A percentile compares a stretch with the other conserved stretches of the same genome.
Evolutionary conservation across 163 green algal genomes (phyloP).

Genomic region (Scenedesmus sp.): DNA sequence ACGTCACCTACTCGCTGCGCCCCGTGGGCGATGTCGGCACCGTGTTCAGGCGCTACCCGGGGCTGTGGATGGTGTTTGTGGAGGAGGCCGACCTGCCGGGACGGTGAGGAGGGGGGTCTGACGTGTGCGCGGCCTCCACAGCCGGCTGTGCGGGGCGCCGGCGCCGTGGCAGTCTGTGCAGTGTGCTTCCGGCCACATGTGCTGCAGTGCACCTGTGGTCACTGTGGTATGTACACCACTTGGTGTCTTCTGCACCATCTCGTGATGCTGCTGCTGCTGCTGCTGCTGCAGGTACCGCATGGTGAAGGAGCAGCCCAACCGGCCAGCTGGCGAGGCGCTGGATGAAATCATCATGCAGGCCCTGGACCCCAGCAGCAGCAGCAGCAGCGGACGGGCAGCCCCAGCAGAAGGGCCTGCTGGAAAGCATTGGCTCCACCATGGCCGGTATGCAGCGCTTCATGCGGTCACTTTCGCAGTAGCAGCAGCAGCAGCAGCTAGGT

Average conservation of each 20-base stretch:
- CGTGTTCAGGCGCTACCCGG: conserved; percentile 91
- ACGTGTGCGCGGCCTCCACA: too few relatives aligned
- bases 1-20: conserved; percentile 88
- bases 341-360: conserved; percentile 82
- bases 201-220: too few relatives aligned
- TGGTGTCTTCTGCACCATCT: background rate
- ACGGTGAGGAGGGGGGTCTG: conserved; percentile 55
- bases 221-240: too few relatives aligned
- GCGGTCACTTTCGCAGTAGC: conserved; percentile 64
- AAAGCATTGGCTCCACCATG: conserved; percentile 66
- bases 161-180: too few relatives aligned
- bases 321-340: conserved; percentile 76
- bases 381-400: conserved; percentile 12
- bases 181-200: too few relatives aligned
- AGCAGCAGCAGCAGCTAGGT: background rate
- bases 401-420: conserved; percentile 52
- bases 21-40: conserved; percentile 89
- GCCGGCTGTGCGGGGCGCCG: too few relatives aligned
- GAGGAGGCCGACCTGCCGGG: conserved; percentile 74
- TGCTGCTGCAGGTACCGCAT: conserved; percentile 51
- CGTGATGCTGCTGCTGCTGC: background rate
- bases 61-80: conserved; percentile 87
- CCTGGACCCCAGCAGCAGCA: conserved; percentile 35
- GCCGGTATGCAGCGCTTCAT: conserved; percentile 77
- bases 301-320: conserved; percentile 51